Percentiles rank a stretch among this genome's conserved stretches.
These are phyloP conservation scores for Hymenoscyphus albidus DNA, from an alignment of 2,329 filamentous ascomycete genomes.

Conservation along the genomic window DNA sequence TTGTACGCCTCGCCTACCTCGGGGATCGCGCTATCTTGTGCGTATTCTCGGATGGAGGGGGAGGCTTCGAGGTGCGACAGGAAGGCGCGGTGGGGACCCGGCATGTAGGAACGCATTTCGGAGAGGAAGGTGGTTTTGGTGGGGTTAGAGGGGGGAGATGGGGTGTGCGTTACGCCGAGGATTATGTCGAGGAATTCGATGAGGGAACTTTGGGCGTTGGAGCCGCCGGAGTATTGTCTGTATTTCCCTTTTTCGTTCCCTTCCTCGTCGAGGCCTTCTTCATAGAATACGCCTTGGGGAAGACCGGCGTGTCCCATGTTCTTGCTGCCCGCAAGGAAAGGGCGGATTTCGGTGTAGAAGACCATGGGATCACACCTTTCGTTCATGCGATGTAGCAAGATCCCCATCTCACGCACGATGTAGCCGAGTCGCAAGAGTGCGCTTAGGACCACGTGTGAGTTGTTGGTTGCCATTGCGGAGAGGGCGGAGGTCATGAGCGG, in stretches of 20 bases:
- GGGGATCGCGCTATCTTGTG: constrained; percentile 42
- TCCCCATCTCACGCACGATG: constrained; percentile 64
- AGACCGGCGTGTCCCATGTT: constrained; percentile 86
- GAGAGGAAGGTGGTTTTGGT: constrained; percentile 32
- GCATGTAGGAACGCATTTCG: constrained; percentile 88
- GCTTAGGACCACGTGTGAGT: constrained; percentile 56
- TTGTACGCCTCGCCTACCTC: constrained; percentile 62
- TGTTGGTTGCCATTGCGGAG: constrained; percentile 57
- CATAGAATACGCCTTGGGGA: constrained; percentile 79
- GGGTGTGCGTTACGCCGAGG: constrained; percentile 72
- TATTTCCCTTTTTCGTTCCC: constrained; percentile 64
- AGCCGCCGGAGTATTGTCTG: constrained; percentile 79
- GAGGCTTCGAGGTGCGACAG: constrained; percentile 68
- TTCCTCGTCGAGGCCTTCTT: constrained; percentile 58
- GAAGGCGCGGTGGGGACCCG: constrained; percentile 75
- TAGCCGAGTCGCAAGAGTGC: constrained; percentile 63
- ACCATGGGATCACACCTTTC: constrained; percentile 81
- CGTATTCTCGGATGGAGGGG: constrained; percentile 60
- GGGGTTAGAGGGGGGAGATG: constrained; percentile 34
- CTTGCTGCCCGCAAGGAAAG: constrained; percentile 85
- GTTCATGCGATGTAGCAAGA: constrained; percentile 76
- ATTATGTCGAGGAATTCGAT: constrained; percentile 92
- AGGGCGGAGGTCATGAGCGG: constrained; percentile 76
- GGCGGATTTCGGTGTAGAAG: constrained; percentile 86
- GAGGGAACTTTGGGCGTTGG: constrained; percentile 87